A percentile compares a stretch with the other conserved stretches of the same genome.
Conservation (phyloP, 345 rosid species). For the Pelargonium nanum region DNA sequence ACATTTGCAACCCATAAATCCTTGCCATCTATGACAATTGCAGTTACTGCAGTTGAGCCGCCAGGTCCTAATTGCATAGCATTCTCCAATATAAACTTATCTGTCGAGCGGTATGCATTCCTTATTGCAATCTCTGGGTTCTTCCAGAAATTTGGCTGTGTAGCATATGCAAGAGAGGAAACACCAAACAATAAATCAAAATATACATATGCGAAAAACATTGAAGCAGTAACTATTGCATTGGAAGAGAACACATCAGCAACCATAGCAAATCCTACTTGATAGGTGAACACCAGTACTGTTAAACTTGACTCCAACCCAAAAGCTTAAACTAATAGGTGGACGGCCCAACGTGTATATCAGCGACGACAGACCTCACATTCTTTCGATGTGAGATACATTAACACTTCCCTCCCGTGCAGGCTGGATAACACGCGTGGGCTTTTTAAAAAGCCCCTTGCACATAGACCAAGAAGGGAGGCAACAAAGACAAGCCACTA, state of each 20-base stretch:
- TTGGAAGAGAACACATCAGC: background rate
- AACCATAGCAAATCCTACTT: background rate
- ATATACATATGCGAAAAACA: background rate
- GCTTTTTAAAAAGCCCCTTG: too few species aligned
- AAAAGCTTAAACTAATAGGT: too few species aligned
- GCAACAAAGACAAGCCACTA: too few species aligned
- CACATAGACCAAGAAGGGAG: too few species aligned
- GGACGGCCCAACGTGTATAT: too few species aligned
- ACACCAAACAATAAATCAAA: background rate
- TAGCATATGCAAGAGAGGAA: background rate
- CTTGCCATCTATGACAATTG: slow-evolving; percentile 47
- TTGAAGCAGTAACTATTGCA: background rate
- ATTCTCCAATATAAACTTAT: slow-evolving; percentile 38
- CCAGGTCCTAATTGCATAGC: slow-evolving; percentile 46
- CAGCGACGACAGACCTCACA: too few species aligned
- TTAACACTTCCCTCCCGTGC: too few species aligned
- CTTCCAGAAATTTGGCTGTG: slow-evolving; percentile 39
- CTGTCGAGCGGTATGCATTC: slow-evolving; percentile 42
- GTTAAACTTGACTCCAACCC: too few species aligned
- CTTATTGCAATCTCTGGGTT: slow-evolving; percentile 32
- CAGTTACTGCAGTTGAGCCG: slow-evolving; percentile 56
- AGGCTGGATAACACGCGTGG: too few species aligned
- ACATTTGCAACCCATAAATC: slow-evolving; percentile 52
- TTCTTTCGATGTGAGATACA: too few species aligned
- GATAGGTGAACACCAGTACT: too few species aligned